Evolutionary conservation across 208 protist species (phyloP), one percentile per base, ranked within the genome.

Genomic region (Naegleria fowleri): DNA sequence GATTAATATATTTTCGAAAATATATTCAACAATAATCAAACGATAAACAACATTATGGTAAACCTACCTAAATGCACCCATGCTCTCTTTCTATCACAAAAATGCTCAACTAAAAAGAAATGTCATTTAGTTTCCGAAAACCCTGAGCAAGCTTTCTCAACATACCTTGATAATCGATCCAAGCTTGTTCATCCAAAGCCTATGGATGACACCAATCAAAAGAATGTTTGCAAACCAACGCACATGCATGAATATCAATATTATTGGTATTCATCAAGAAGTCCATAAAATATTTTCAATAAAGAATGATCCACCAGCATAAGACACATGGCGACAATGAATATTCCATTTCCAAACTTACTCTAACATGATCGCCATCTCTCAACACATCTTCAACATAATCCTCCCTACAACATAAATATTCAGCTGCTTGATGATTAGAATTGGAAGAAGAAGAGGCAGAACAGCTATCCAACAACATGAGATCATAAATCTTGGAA

Each of bases 31-130:
- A n/a, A n/a, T n/a, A n/a, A n/a, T n/a, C 13, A 29, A n/a, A 29
- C 13, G 43, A 48, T n/a, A n/a, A n/a, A n/a, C n/a, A 48, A 48
- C 1, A 48, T 48, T 48, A 75, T 22, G 3, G 1, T n/a, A 3
- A n/a, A 16, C 25, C 11, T 75, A 75, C 58, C 29, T 5, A 79
- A n/a, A 79, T 79, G 67, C 6, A 79, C 9, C 67, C 67, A 79
- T 36, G 29, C 29, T 79, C 67, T 79, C 29, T 79, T 79, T 79
- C 67, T 79, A 79, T 79, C 67, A 36, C 67, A 79, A 79, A 79
- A 79, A n/a, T 29, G 16, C 0, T 25, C 13, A 2, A 79, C 67
- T 67, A 67, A 22, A 29, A 3, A 15, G 22, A 29, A 15, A 67
- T 29, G 55, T 67, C 55, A 67, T 67, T 67, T 2, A 67, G 22